These are phyloP conservation scores for Venturia oleaginea DNA, from an alignment of 2,329 filamentous ascomycete species.

Conservation along the genomic window DNA sequence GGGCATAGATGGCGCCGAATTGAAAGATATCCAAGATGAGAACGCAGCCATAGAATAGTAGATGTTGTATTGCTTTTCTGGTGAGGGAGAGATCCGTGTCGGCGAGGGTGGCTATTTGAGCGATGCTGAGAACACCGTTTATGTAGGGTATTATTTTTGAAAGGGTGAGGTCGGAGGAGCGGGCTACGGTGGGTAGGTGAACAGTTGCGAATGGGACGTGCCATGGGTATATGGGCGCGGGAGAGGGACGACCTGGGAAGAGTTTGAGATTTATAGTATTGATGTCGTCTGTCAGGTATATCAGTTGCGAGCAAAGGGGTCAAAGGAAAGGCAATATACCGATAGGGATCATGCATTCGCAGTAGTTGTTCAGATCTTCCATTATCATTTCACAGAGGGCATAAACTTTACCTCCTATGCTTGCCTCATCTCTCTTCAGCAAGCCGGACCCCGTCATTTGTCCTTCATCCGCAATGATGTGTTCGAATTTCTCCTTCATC, in stretches of 20 bases:
- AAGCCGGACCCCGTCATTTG: constrained; percentile 6
- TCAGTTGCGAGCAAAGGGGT: constrained; percentile 14
- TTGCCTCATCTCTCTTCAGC: constrained; percentile 22
- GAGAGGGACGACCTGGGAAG: constrained; percentile 72
- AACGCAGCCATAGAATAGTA: constrained; percentile 88
- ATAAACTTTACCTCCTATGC: constrained; percentile 44
- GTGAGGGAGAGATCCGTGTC: constrained; percentile 82
- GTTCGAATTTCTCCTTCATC: constrained; percentile 1
- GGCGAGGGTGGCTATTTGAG: constrained; percentile 74
- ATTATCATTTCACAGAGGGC: constrained; percentile 77
- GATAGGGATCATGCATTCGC: constrained; percentile 96
- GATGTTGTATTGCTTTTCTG: constrained; percentile 75
- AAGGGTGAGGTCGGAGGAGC: constrained; percentile 55
- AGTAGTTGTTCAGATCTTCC: constrained; percentile 93
- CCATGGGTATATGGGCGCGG: constrained; percentile 72
- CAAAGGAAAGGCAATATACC: constrained; percentile 43
- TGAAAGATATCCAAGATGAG: constrained; percentile 91
- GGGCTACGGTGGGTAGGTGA: constrained; percentile 19
- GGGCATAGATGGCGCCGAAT: constrained; percentile 84
- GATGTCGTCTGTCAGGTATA: constrained; percentile 58
- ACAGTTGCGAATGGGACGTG: constrained; percentile 77
- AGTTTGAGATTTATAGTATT: constrained; percentile 96
- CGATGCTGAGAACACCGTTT: constrained; percentile 83
- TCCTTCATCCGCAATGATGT: neutral
- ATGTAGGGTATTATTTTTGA: constrained; percentile 75